Evolutionary conservation across 228 moss, liverwort and hornwort species (phyloP).

Genomic region (Sphagnum magellanicum): DNA sequence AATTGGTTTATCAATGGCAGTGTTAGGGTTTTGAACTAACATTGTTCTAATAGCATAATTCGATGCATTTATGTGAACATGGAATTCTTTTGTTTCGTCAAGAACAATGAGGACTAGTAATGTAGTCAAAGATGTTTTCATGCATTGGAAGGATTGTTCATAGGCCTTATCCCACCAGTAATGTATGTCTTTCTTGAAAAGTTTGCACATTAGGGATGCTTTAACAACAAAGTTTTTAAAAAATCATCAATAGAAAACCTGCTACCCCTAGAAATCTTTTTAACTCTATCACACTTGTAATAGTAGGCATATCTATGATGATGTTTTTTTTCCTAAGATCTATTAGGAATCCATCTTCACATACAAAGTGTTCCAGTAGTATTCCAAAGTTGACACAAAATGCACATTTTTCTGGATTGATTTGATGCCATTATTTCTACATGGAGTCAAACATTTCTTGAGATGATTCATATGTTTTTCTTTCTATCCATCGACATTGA

Average conservation of each 20-base stretch:
- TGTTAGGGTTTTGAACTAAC: background rate
- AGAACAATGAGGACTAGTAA: background rate
- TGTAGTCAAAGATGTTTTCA: background rate
- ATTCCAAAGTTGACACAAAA: background rate
- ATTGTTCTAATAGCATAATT: background rate
- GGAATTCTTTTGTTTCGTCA: background rate
- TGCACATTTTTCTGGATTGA: background rate
- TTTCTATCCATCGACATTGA: background rate
- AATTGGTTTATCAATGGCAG: background rate
- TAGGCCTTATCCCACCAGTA: too few species aligned
- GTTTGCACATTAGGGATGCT: background rate
- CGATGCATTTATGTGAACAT: constrained; percentile 2
- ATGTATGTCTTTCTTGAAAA: background rate
- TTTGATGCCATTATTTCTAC: background rate
- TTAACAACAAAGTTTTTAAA: background rate
- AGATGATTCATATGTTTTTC: background rate
- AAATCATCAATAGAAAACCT: background rate
- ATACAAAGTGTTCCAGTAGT: background rate
- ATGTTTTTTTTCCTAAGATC: background rate
- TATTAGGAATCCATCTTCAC: background rate
- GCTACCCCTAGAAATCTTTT: background rate
- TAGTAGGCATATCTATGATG: background rate
- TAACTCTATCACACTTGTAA: background rate
- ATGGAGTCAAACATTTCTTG: too few species aligned
- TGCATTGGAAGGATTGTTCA: background rate